phyloP scores from a whole-genome alignment of 2,329 filamentous ascomycete genomes.

The Beauveria caledonica region DNA sequence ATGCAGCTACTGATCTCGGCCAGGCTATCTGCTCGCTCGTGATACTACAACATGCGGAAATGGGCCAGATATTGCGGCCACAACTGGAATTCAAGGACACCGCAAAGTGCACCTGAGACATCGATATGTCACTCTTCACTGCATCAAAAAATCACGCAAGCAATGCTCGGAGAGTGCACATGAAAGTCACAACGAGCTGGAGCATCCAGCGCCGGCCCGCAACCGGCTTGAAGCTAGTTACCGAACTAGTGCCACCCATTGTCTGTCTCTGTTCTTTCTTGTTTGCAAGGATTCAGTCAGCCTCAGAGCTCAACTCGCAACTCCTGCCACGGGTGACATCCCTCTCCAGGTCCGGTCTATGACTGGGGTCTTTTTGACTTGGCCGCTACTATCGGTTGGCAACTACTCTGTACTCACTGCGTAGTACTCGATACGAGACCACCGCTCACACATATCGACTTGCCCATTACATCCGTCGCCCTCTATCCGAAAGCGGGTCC shows the following conservation, averaged over 20 bases:
- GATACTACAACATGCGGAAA: not conserved
- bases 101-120: not conserved
- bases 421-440: not conserved
- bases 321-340: not conserved
- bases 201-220: not conserved
- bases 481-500: not conserved
- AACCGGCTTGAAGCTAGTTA: not conserved
- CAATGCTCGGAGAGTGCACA: not conserved
- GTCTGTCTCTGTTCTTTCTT: constrained; percentile 6
- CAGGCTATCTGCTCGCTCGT: not conserved
- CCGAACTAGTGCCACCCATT: not conserved
- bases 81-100: not conserved
- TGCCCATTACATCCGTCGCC: not conserved
- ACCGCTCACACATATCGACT: constrained; percentile 2
- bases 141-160: not conserved
- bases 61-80: not conserved
- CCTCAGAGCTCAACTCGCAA: not conserved
- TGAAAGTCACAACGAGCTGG: not conserved
- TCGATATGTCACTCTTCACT: not conserved
- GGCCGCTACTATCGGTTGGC: no score
- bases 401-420: not conserved
- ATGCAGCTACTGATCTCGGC: not conserved
- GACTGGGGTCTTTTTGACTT: not conserved
- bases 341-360: not conserved
- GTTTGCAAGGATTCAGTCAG: not conserved